phyloP scores from a whole-genome alignment of 192 early-diverging fungal genomes.

The Blastocladiella britannica region DNA sequence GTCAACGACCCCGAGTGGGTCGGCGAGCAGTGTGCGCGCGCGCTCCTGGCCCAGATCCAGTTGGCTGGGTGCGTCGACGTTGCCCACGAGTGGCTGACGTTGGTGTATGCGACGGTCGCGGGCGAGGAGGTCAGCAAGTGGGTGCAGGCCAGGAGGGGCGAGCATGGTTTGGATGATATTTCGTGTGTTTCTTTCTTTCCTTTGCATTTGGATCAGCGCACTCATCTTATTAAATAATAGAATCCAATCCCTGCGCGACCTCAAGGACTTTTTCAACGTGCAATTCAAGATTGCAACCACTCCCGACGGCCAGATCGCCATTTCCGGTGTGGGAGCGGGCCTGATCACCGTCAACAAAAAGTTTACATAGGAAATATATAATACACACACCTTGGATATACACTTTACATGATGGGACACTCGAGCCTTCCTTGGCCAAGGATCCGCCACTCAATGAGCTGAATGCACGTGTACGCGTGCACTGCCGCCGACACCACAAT shows the following conservation, averaged over 20 bases:
- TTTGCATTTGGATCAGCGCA: background rate
- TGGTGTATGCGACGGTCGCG: constrained; percentile 68
- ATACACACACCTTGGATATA: background rate
- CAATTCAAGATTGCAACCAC: constrained; percentile 55
- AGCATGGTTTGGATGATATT: background rate
- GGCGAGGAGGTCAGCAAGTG: constrained; percentile 79
- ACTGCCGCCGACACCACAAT: too few species aligned
- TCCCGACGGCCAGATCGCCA: background rate
- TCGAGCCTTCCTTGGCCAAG: too few species aligned
- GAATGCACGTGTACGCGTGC: too few species aligned
- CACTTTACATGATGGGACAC: background rate
- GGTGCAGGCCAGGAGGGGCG: background rate
- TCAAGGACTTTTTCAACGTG: constrained; percentile 71
- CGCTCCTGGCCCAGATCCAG: constrained; percentile 64
- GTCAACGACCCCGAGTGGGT: constrained; percentile 12
- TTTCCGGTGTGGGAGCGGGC: background rate
- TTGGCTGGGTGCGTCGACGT: constrained; percentile 83
- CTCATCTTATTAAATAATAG: constrained; percentile 5
- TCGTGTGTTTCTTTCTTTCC: constrained; percentile 1
- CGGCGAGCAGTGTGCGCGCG: constrained; percentile 48
- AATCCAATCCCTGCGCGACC: constrained; percentile 81
- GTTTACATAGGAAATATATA: background rate
- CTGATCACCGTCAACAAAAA: background rate
- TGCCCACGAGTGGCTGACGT: constrained; percentile 61
- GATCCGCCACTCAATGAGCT: too few species aligned